These are phyloP conservation scores for Tylopilus rubrobrunneus DNA, from an alignment of 768 basidiomycete genomes.

Conservation along the genomic window DNA sequence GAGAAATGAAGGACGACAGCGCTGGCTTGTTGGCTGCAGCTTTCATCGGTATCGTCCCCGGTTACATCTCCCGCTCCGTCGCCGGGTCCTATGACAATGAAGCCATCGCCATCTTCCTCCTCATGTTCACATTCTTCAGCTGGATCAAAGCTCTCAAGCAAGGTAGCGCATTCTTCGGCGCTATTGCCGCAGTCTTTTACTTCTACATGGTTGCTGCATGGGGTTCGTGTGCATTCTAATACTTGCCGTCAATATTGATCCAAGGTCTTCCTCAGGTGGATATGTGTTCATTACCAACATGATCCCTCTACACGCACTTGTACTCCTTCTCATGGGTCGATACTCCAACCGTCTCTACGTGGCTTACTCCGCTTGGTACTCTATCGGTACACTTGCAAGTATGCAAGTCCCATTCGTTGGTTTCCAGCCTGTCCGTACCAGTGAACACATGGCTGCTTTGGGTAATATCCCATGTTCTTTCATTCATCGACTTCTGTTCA, in stretches of 20 bases:
- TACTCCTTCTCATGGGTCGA: slow-evolving; percentile 93
- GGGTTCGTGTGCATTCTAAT: slow-evolving; percentile 51
- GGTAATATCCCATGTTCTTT: slow-evolving; percentile 43
- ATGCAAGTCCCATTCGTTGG: slow-evolving; percentile 99
- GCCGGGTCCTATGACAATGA: slow-evolving; percentile 99
- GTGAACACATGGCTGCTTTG: slow-evolving; percentile 98
- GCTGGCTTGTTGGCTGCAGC: slow-evolving; percentile 97
- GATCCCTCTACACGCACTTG: slow-evolving; percentile 96
- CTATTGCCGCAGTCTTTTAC: slow-evolving; percentile 91
- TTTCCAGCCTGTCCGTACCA: slow-evolving; percentile 96
- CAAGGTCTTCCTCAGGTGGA: slow-evolving; percentile 53
- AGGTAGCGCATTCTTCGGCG: slow-evolving; percentile 90
- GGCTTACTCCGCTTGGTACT: slow-evolving; percentile 96
- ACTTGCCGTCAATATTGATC: slow-evolving; percentile 5
- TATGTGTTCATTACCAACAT: slow-evolving; percentile 99
- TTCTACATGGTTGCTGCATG: slow-evolving; percentile 99
- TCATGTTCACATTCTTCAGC: slow-evolving; percentile 97
- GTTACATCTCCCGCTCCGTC: slow-evolving; percentile 98
- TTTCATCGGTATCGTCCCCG: slow-evolving; percentile 96
- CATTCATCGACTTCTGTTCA: slow-evolving; percentile 2
- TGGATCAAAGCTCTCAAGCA: slow-evolving; percentile 97
- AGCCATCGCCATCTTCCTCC: slow-evolving; percentile 98
- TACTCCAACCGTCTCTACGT: slow-evolving; percentile 91
- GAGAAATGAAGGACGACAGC: slow-evolving; percentile 92
- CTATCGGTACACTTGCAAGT: slow-evolving; percentile 92